Evolutionary conservation across 2,329 filamentous ascomycete genomes (phyloP), one percentile per base, ranked within the genome.

Genomic region (Corynespora cassiicola): DNA sequence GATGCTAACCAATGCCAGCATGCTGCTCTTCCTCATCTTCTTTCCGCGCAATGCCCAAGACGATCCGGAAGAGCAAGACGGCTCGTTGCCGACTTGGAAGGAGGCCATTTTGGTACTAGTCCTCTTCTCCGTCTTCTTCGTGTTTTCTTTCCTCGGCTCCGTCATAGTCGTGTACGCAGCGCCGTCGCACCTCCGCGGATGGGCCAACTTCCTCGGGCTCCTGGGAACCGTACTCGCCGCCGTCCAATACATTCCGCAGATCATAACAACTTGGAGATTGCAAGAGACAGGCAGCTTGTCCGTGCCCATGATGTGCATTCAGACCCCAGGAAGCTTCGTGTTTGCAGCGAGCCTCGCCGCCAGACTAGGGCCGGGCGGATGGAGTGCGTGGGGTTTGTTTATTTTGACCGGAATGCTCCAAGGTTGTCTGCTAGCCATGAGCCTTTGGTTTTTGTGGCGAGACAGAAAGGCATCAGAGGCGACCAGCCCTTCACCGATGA

Each of bases 231-330:
- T 82, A 1, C 81, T 99, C 5, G 88, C 94, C 0, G 86, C 82
- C 0, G 80, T 97, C 15, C 94, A 99, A 71, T 99, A 97, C 69
- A 75, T 99, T 11, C 94, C 94, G 0, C 94, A 99, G 71, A 95
- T 99, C 50, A 90, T 85, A 73, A 96, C 88, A 35, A 99, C 94
- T 0, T 95, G 88, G 71, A 80, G 77, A 35, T 75, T 96, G 41
- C 87, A 92, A 63, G 86, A 91, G 56, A 87, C 95, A 2, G 90
- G 90, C 37, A 96, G 90, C 65, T 73, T 99, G 56, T 96, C 90
- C 60, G 94, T 99, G 39, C 86, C 90, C 4, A 97, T 96, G 87
- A 97, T 99, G 91, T 87, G 88, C 64, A 96, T 99, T 21, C 94
- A 99, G 68, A 96, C 92, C 0, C 94, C 94, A 0, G 94, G 94